Evolutionary conservation across 2,329 filamentous ascomycete genomes (phyloP), one percentile per base, ranked within the genome.

Genomic region (Cytospora piceicola): DNA sequence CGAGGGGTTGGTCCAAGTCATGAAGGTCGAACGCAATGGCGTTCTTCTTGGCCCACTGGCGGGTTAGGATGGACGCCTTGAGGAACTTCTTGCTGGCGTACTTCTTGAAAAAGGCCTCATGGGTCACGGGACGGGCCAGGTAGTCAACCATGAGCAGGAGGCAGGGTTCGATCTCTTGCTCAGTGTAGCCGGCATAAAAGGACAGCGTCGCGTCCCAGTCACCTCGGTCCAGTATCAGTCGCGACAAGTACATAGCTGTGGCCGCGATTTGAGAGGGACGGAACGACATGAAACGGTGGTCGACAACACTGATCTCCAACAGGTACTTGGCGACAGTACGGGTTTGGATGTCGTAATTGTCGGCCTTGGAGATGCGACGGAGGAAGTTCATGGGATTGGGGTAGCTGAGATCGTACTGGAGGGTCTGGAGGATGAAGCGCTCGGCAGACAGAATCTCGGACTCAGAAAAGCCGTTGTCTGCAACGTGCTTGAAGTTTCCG

Each of bases 351-450:
- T 99, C 94, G 80, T 99, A 99, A 83, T 96, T 95, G 81, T 99
- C 96, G 74, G 95, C 96, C 84, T 99, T 99, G 68, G 94, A 98
- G 79, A 99, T 97, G 71, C 96, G 92, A 70, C 95, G 92, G 68
- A 99, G 88, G 82, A 99, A 99, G 85, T 99, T 99, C 95, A 99
- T 99, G 27, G 95, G 95, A 80, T 99, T 99, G 64, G 95, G 95
- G 76, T 97, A 99, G 82, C 94, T 97, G 70, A 99, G 88, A 76
- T 99, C 94, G 78, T 97, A 99, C 81, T 97, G 90, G 68, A 99
- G 86, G 7, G 93, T 93, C 70, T 88, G 87, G 61, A 99, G 89
- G 70, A 99, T 90, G 77, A 96, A 97, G 71, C 95, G 91, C 80
- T 99, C 95, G n/a, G 95, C 95, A 75, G 92, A 94, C 49, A 99